These are phyloP conservation scores for Starmerella floris DNA, from an alignment of 805 yeast genomes.

Conservation along the genomic window DNA sequence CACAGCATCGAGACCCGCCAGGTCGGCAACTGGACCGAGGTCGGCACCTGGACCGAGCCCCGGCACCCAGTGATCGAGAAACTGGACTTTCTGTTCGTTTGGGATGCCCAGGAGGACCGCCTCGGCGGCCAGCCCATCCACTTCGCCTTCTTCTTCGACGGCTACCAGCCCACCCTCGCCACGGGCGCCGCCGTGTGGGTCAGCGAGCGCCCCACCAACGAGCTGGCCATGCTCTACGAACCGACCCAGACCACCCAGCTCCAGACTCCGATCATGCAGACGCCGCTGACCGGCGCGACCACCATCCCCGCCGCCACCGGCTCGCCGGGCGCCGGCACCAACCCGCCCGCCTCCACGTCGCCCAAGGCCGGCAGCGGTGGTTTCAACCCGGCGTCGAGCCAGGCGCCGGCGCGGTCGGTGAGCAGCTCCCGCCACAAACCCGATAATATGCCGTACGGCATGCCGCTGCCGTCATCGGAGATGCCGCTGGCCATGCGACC, in stretches of 20 bases:
- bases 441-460: constrained; percentile 8
- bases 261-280: not conserved
- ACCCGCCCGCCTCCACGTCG: not conserved
- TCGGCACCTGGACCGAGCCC: constrained; percentile 27
- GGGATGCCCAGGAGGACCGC: constrained; percentile 13
- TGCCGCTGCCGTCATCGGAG: constrained; percentile 7
- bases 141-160: constrained; percentile 33
- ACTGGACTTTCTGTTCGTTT: constrained; percentile 39
- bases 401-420: not conserved
- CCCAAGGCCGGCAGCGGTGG: not conserved
- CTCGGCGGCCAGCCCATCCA: constrained; percentile 25
- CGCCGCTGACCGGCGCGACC: not conserved
- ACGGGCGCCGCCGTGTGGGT: constrained; percentile 27
- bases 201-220: constrained; percentile 13
- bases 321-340: not conserved
- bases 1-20: not conserved
- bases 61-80: constrained; percentile 88
- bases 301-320: not conserved
- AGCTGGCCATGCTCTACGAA: not conserved
- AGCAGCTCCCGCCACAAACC: not conserved
- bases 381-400: not conserved
- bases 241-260: not conserved
- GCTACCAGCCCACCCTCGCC: constrained; percentile 5
- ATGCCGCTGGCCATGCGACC: constrained; percentile 22
- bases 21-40: constrained; percentile 9